Base-by-base conservation (phyloP, 83 land plant species). In the Picea abies region DNA sequence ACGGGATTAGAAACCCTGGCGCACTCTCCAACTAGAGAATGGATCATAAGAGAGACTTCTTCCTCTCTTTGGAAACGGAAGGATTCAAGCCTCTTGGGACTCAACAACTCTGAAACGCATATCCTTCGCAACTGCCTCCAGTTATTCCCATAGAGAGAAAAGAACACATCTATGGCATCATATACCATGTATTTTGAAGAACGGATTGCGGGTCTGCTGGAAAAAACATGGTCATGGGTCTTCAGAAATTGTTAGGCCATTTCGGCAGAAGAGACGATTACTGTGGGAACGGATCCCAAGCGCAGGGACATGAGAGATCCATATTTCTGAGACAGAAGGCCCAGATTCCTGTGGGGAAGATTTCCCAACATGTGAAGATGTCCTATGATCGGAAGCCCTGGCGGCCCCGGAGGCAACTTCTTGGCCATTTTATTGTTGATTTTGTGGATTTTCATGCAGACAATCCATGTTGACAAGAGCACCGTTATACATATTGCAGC, bases 91-190 rank as follows among this genome's bases (percentile, higher is more conserved):
- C 72, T 63, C 14, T 81, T 83, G 39, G 69, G 78, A 4, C 84
- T 60, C 2, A 91, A 82, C 63, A 91, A 87, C 76, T 87, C 86
- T 0, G 81, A 39, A 82, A 89, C 81, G 84, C 84, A 81, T 5
- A 89, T 82, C 49, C 85, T 89, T 82, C 72, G 87, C 86, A 87
- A 85, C 87, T 79, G 85, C 6, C 70, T 79, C 93, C 93, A 91
- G 67, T 84, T 84, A 3, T 79, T 63, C 4, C 88, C 90, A 67
- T 87, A 86, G 44, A 81, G 65, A 4, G 89, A 86, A 35, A 86
- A 80, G 60, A 79, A 16, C 75, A 91, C 81, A 14, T 82, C 73
- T 25, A 82, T 63, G 26, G 82, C 63, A 29, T 81, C 32, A 60
- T 91, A 89, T 1, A 26, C 52, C 83, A 89, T 26, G 84, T 78